Evolutionary conservation across 2,329 filamentous ascomycete genomes (phyloP).

Genomic region (Colletotrichum orchidophilum): DNA sequence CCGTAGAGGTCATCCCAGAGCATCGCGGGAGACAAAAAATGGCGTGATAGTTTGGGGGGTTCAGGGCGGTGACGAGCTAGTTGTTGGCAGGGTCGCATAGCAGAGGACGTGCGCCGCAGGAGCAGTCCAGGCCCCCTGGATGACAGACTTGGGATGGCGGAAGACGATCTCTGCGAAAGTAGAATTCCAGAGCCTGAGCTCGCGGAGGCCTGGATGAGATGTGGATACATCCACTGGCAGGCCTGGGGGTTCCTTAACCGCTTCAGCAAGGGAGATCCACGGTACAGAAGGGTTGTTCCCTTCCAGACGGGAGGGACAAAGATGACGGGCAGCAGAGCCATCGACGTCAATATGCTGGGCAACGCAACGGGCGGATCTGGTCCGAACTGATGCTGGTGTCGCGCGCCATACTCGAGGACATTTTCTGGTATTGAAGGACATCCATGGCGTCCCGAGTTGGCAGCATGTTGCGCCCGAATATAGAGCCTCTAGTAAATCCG

Average conservation of each 20-base stretch:
- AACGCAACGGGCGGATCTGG: background rate
- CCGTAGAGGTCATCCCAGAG: background rate
- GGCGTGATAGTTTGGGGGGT: constrained; percentile 29
- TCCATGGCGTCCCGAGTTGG: background rate
- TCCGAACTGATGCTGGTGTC: constrained; percentile 4
- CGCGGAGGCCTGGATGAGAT: constrained; percentile 4
- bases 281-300: background rate
- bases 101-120: constrained; percentile 22
- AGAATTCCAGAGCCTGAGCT: constrained; percentile 10
- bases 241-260: background rate
- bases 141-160: constrained; percentile 26
- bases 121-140: background rate
- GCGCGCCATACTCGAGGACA: background rate
- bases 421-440: background rate
- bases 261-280: constrained; percentile 13
- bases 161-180: constrained; percentile 25
- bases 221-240: constrained; percentile 13
- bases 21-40: constrained; percentile 23
- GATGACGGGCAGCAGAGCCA: constrained; percentile 17
- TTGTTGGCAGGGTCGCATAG: constrained; percentile 12
- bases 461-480: background rate
- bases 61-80: constrained; percentile 28
- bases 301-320: background rate
- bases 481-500: background rate
- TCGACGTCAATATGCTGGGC: background rate